phyloP scores from a whole-genome alignment of 2,329 filamentous ascomycete genomes.

The Paecilomyces fulvus region DNA sequence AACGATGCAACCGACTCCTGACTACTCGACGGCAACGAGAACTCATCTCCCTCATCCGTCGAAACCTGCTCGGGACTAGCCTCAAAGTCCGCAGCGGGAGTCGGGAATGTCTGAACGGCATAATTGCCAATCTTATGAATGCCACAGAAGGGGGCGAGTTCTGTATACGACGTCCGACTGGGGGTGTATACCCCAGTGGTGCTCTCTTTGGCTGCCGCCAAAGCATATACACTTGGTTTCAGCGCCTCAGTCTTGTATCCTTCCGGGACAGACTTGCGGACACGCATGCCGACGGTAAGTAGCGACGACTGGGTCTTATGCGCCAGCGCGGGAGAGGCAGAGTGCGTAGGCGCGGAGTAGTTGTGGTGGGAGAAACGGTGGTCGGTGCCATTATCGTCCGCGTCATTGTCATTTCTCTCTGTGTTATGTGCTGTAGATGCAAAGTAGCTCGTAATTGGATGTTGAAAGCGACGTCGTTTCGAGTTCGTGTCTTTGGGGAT shows the following conservation, averaged over 20 bases:
- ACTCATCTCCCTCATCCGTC: constrained; percentile 27
- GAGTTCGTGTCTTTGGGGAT: constrained; percentile 18
- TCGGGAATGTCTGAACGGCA: constrained; percentile 47
- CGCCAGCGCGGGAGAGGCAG: constrained; percentile 48
- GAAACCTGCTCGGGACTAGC: constrained; percentile 15
- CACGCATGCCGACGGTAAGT: constrained; percentile 86
- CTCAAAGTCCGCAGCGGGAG: constrained; percentile 17
- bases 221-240: constrained; percentile 16
- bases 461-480: constrained; percentile 38
- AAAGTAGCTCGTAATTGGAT: constrained; percentile 35
- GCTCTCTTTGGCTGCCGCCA: constrained; percentile 3
- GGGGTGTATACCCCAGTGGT: not conserved
- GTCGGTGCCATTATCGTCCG: not conserved
- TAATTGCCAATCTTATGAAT: constrained; percentile 67
- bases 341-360: constrained; percentile 32
- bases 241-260: constrained; percentile 68
- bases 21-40: constrained; percentile 33
- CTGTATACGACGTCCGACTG: constrained; percentile 33
- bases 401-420: constrained; percentile 6
- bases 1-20: constrained; percentile 26
- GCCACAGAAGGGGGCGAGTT: constrained; percentile 73
- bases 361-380: constrained; percentile 27
- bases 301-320: constrained; percentile 67
- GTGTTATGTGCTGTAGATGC: constrained; percentile 13
- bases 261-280: constrained; percentile 86